phyloP scores from a whole-genome alignment of 139 green algal genomes.

The Diplosphaera chodatii region DNA sequence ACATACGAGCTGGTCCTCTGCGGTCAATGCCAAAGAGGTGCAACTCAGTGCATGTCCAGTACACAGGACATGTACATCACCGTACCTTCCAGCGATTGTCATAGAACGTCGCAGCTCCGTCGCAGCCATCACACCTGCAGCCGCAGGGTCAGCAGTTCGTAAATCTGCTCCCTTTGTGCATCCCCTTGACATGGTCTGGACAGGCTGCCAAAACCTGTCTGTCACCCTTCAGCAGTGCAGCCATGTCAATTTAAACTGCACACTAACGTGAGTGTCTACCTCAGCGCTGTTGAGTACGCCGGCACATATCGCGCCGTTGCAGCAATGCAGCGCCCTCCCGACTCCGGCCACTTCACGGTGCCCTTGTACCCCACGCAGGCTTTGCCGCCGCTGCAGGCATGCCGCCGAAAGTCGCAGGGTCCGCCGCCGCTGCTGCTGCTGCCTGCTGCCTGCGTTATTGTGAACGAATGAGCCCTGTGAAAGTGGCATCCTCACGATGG shows the following conservation, averaged over 20 bases:
- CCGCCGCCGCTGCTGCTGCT: neutral
- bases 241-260: no score
- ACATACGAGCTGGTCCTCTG: no score
- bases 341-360: neutral
- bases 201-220: no score
- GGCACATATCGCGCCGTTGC: conserved; percentile 46
- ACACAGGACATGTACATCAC: neutral
- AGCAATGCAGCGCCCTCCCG: conserved; percentile 37
- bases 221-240: no score
- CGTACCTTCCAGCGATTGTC: neutral
- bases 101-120: neutral
- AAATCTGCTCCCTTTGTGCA: no score
- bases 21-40: no score
- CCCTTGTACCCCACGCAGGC: conserved; percentile 27
- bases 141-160: no score
- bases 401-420: conserved; percentile 21
- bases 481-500: no score
- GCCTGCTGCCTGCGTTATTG: no score
- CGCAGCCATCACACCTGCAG: conserved; percentile 6
- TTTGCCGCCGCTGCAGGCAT: conserved; percentile 11
- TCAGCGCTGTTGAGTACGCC: conserved; percentile 39
- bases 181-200: no score
- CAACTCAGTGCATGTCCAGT: neutral
- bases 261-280: conserved; percentile 7
- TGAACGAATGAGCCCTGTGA: neutral